phyloP scores from a whole-genome alignment of 2,329 filamentous ascomycete species.

The Epichloe bromicola region DNA sequence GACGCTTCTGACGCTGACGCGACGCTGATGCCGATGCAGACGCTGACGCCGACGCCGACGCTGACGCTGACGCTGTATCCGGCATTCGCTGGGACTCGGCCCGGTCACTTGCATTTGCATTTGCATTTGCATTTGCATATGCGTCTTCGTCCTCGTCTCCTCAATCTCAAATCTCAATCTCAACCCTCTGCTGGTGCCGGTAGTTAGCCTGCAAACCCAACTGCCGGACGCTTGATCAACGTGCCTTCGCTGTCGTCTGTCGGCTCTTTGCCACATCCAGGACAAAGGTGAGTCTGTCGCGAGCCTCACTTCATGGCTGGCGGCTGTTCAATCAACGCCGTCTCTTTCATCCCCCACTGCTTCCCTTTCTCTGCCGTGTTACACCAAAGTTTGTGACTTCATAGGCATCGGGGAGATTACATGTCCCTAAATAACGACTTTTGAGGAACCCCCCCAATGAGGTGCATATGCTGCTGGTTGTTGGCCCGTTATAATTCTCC shows the following conservation, averaged over 20 bases:
- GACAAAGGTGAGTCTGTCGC: conserved; percentile 14
- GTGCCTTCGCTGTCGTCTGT: conserved; percentile 10
- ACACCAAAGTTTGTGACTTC: background rate
- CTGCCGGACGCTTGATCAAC: conserved; percentile 25
- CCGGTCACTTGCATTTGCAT: conserved; percentile 4
- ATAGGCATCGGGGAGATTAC: background rate
- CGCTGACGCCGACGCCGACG: background rate
- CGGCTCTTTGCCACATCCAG: conserved; percentile 13
- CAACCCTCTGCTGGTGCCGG: conserved; percentile 16
- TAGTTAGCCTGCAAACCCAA: conserved; percentile 30
- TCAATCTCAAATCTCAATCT: conserved; percentile 7
- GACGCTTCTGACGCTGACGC: background rate
- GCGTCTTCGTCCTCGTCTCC: conserved; percentile 9
- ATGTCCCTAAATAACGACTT: too few species aligned
- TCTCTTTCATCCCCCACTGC: background rate
- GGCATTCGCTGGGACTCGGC: conserved; percentile 1
- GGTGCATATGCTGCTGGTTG: background rate
- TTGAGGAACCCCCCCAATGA: background rate
- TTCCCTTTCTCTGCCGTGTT: background rate
- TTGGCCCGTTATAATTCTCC: background rate
- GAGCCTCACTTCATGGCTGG: background rate
- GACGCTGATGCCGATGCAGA: background rate
- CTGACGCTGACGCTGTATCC: conserved; percentile 1
- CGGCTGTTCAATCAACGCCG: background rate
- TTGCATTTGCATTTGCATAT: conserved; percentile 7